A percentile compares a stretch with the other conserved stretches of the same genome.
Evolutionary conservation across 768 basidiomycete genomes (phyloP).

Genomic region (Trametes sanguinea): DNA sequence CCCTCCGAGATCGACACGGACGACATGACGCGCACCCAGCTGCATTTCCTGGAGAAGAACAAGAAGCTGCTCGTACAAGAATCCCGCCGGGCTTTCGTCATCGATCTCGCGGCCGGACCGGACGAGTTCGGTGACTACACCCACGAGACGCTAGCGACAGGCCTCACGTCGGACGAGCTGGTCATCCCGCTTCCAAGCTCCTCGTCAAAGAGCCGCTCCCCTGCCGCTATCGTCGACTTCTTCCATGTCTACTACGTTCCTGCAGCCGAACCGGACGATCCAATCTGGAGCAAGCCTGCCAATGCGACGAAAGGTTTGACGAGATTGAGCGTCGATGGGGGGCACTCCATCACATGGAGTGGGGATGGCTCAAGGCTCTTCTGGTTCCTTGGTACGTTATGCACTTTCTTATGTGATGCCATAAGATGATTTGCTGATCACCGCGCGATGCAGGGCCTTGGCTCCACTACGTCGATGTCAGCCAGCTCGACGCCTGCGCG

Average conservation of each 20-base stretch:
- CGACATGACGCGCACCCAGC: slow-evolving; percentile 42
- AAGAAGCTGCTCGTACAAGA: slow-evolving; percentile 63
- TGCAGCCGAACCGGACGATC: slow-evolving; percentile 41
- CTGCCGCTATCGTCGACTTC: slow-evolving; percentile 69
- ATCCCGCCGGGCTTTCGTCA: slow-evolving; percentile 46
- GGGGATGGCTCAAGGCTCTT: slow-evolving; percentile 65
- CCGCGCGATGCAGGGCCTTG: slow-evolving; percentile 49
- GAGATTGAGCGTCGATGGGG: slow-evolving; percentile 71
- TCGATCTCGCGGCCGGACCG: slow-evolving; percentile 50
- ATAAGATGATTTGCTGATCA: not conserved
- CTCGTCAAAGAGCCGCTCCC: slow-evolving; percentile 13
- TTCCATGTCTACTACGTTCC: slow-evolving; percentile 64
- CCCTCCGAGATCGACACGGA: slow-evolving; percentile 51
- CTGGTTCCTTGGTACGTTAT: slow-evolving; percentile 66
- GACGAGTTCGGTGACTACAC: slow-evolving; percentile 50
- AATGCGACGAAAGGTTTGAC: slow-evolving; percentile 63
- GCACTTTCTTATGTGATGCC: not conserved
- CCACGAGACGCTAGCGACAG: slow-evolving; percentile 52
- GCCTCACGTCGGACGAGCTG: slow-evolving; percentile 59
- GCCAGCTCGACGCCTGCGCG: slow-evolving; percentile 51
- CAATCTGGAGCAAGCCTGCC: slow-evolving; percentile 70
- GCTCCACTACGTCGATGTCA: slow-evolving; percentile 61
- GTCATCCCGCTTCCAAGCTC: slow-evolving; percentile 41
- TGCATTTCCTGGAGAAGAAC: slow-evolving; percentile 58
- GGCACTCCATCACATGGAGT: slow-evolving; percentile 68